Base-by-base conservation (phyloP, 148 eudicot genomes). In the Rhododendron williamsianum region DNA sequence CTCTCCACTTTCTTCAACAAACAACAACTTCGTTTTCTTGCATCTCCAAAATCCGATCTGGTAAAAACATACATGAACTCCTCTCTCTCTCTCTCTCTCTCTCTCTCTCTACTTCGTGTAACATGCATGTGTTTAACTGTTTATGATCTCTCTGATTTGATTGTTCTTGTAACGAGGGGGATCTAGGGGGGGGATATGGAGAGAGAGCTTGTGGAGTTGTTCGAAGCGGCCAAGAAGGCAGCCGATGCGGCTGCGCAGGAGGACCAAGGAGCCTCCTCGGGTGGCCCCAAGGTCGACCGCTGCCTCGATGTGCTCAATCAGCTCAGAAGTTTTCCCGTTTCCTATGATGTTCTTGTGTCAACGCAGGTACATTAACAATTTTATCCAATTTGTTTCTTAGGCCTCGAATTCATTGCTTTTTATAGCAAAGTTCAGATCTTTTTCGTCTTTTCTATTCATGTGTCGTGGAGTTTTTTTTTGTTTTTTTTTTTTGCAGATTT, bases 161-260 rank as follows among this genome's bases (percentile, higher is more conserved):
- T 77, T 23, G 43, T n/a, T 58, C 1, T 49, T 52, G 60, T n/a
- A 18, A 3, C 23, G 60, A 69, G 18, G 74, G 56, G 82, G 71
- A 81, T 41, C 84, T 15, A 78, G 76, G 48, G 25, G 60, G 74
- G 74, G 4, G 74, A 4, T n/a, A 87, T 87, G 88, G 88, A 87
- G 81, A 84, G 79, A 46, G 88, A 87, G 46, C 60, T 87, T 9
- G 86, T 87, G 80, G 88, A 79, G 86, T 63, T 87, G 86, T 87
- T 79, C 52, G 84, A 84, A 65, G 83, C 81, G 19, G 88, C 88
- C 9, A 87, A 84, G 73, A 87, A 87, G 76, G 88, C 86, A 11
- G 88, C 88, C 9, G 88, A 87, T 33, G 86, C 83, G 6, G 88
- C 86, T 10, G 86, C 84, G 15, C 45, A 10, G 76, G 76, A 38